A percentile compares a stretch with the other conserved stretches of the same genome.
phyloP scores from a whole-genome alignment of 257 asterid genomes.

The Parsonsia alboflavescens region DNA sequence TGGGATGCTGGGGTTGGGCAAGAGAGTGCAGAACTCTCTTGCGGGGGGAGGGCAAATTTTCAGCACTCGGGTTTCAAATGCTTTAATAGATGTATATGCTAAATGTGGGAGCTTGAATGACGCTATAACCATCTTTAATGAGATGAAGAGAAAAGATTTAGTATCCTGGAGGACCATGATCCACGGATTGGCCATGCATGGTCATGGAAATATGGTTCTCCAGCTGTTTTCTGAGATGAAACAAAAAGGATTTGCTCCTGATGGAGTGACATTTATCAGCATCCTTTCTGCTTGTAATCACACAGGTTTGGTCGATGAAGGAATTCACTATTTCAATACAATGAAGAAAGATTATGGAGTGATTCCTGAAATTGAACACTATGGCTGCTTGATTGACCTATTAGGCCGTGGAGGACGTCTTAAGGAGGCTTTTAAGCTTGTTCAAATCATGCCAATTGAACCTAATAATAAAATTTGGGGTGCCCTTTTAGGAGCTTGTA shows the following conservation, averaged over 20 bases:
- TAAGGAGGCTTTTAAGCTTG: constrained; percentile 56
- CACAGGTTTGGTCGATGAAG: constrained; percentile 56
- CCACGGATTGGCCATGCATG: constrained; percentile 69
- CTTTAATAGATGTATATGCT: constrained; percentile 77
- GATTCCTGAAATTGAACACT: constrained; percentile 63
- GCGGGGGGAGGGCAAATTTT: constrained; percentile 25
- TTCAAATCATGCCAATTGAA: constrained; percentile 64
- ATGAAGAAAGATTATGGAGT: constrained; percentile 55
- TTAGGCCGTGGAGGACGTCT: constrained; percentile 77
- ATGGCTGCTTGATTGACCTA: constrained; percentile 75
- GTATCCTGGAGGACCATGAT: constrained; percentile 83
- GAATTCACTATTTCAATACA: constrained; percentile 42
- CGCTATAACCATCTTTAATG: constrained; percentile 47
- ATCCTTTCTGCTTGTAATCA: constrained; percentile 70
- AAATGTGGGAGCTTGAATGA: constrained; percentile 68
- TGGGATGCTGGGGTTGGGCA: constrained; percentile 63
- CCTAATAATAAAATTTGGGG: constrained; percentile 71
- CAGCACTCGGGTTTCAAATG: constrained; percentile 45
- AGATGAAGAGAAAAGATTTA: constrained; percentile 45
- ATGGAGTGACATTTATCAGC: constrained; percentile 61
- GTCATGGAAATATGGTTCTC: constrained; percentile 58
- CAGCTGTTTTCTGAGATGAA: constrained; percentile 51
- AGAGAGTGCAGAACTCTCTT: constrained; percentile 52
- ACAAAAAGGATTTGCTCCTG: constrained; percentile 52
- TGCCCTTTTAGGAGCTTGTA: constrained; percentile 71